phyloP scores from a whole-genome alignment of 805 yeast genomes.

The Scheffersomyces stipitis region DNA sequence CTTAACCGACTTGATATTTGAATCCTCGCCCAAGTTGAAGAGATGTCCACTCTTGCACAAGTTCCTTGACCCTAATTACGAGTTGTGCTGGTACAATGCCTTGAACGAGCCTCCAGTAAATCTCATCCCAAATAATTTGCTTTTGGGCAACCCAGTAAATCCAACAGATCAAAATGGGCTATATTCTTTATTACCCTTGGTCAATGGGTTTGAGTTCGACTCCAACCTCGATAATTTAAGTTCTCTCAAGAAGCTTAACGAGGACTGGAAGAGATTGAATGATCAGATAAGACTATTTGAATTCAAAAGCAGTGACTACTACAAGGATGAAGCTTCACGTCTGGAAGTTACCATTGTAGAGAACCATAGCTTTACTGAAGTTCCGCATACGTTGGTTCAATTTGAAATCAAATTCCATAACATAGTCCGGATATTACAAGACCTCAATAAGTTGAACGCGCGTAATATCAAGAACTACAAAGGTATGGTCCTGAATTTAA shows the following conservation, averaged over 20 bases:
- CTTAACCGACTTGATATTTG: constrained; percentile 37
- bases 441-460: constrained; percentile 38
- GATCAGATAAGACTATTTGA: constrained; percentile 33
- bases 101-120: constrained; percentile 47
- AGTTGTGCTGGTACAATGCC: constrained; percentile 51
- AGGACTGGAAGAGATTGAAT: constrained; percentile 31
- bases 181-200: constrained; percentile 47
- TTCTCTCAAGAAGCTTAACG: constrained; percentile 32
- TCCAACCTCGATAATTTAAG: constrained; percentile 30
- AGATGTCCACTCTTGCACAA: constrained; percentile 41
- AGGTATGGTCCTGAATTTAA: constrained; percentile 35
- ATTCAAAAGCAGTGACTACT: constrained; percentile 19
- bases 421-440: constrained; percentile 30
- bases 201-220: constrained; percentile 37
- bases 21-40: constrained; percentile 28
- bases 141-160: constrained; percentile 49
- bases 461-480: constrained; percentile 41
- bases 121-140: constrained; percentile 46
- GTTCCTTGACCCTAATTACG: constrained; percentile 52
- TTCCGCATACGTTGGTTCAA: constrained; percentile 31
- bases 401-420: constrained; percentile 36
- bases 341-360: not conserved
- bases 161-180: constrained; percentile 57
- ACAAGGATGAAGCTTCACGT: not conserved
- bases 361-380: constrained; percentile 18